Conservation (phyloP, 495 filamentous ascomycete species). For the Penicillium atrosanguineum region DNA sequence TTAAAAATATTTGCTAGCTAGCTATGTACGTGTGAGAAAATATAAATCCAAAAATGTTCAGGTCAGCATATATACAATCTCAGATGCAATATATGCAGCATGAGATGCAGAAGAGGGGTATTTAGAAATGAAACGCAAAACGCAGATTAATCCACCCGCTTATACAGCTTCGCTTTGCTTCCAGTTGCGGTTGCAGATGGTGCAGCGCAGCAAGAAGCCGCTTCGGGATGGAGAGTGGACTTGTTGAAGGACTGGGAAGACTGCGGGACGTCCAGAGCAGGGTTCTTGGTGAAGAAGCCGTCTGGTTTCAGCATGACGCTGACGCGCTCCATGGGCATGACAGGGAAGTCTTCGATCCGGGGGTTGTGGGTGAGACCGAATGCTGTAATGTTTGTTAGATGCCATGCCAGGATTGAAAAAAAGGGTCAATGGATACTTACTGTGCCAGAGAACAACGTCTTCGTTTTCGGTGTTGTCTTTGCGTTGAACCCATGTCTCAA, state of each 20-base stretch:
- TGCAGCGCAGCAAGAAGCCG: slow-evolving; percentile 23
- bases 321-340: slow-evolving; percentile 62
- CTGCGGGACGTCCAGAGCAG: slow-evolving; percentile 69
- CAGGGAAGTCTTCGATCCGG: slow-evolving; percentile 60
- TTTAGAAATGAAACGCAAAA: slow-evolving; percentile 3
- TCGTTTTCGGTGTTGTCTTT: slow-evolving; percentile 50
- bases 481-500: slow-evolving; percentile 52
- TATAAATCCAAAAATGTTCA: neutral
- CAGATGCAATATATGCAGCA: neutral
- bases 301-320: slow-evolving; percentile 68
- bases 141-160: slow-evolving; percentile 28
- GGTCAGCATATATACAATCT: slow-evolving; percentile 5
- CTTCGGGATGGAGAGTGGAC: slow-evolving; percentile 35
- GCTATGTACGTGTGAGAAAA: neutral
- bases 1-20: neutral
- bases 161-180: slow-evolving; percentile 38
- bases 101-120: neutral
- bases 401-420: neutral
- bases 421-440: slow-evolving; percentile 19
- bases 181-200: slow-evolving; percentile 14
- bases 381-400: slow-evolving; percentile 25
- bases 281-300: slow-evolving; percentile 74
- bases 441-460: slow-evolving; percentile 59
- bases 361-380: slow-evolving; percentile 64
- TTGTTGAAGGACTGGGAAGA: slow-evolving; percentile 41